Evolutionary conservation across 169 alveolate species (phyloP).

Genomic region (Besnoitia besnoiti): DNA sequence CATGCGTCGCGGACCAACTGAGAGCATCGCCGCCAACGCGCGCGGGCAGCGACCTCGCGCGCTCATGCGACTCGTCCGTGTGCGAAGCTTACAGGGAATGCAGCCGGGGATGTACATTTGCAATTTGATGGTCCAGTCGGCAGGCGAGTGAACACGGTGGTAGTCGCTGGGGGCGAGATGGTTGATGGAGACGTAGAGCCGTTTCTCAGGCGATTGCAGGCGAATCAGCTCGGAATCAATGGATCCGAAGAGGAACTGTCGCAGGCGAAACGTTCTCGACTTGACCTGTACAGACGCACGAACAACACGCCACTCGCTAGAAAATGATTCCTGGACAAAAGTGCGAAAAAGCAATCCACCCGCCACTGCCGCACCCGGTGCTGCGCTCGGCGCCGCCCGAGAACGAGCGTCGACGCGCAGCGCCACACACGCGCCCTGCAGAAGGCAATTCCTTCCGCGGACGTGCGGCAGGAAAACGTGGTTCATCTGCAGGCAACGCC

Average conservation of each 20-base stretch:
- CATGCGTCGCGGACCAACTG: background rate
- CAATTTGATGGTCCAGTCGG: constrained; percentile 42
- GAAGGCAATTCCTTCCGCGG: too few species aligned
- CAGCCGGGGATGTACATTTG: constrained; percentile 63
- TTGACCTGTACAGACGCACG: constrained; percentile 34
- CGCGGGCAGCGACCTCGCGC: background rate
- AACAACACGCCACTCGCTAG: too few species aligned
- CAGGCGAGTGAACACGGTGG: constrained; percentile 58
- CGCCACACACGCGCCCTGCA: too few species aligned
- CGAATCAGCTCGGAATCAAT: background rate
- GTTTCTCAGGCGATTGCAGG: constrained; percentile 38
- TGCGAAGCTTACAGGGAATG: constrained; percentile 26
- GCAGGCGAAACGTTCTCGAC: constrained; percentile 39
- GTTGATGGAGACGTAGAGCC: constrained; percentile 33
- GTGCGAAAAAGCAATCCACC: too few species aligned
- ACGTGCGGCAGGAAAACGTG: too few species aligned
- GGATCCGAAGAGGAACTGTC: constrained; percentile 32
- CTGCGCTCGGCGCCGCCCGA: too few species aligned
- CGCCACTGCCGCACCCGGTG: too few species aligned
- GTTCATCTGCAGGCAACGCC: too few species aligned
- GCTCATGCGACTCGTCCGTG: background rate
- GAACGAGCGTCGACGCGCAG: too few species aligned
- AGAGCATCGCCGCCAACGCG: background rate
- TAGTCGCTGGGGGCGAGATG: constrained; percentile 56
- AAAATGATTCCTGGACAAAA: too few species aligned